These are phyloP conservation scores for Dendrocalamus latiflorus DNA, from an alignment of 202 grass and related monocot species.

Conservation along the genomic window DNA sequence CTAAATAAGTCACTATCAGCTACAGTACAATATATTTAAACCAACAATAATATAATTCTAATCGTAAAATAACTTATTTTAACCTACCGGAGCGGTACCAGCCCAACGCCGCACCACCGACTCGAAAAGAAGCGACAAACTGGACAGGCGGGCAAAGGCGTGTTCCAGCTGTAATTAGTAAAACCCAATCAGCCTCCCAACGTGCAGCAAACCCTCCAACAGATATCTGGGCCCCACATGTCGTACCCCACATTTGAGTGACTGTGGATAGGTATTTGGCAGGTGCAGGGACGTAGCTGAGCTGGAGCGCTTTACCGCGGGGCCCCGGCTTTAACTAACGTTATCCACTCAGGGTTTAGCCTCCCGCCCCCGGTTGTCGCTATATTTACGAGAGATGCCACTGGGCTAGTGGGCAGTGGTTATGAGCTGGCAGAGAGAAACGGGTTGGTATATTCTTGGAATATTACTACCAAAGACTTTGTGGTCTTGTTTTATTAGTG, in stretches of 20 bases:
- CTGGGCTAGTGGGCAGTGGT: neutral
- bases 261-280: too few relatives aligned
- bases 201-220: accelerated
- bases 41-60: too few relatives aligned
- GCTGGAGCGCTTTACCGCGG: too few relatives aligned
- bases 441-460: neutral
- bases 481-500: conserved; percentile 27
- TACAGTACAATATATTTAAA: too few relatives aligned
- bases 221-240: accelerated
- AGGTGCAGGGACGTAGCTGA: too few relatives aligned
- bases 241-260: accelerated
- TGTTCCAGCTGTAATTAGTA: conserved; percentile 35
- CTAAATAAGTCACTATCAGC: too few relatives aligned
- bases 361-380: accelerated
- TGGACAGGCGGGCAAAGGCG: neutral
- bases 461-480: neutral
- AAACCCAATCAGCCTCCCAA: neutral
- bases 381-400: neutral
- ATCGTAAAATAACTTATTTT: too few relatives aligned
- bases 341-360: neutral
- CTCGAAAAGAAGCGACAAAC: conserved; percentile 8
- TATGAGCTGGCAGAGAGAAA: too few relatives aligned
- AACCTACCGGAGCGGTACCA: too few relatives aligned
- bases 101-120: neutral
- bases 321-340: conserved; percentile 36